These are phyloP conservation scores for Aspergillus affinis DNA, from an alignment of 495 filamentous ascomycete genomes.

Conservation along the genomic window DNA sequence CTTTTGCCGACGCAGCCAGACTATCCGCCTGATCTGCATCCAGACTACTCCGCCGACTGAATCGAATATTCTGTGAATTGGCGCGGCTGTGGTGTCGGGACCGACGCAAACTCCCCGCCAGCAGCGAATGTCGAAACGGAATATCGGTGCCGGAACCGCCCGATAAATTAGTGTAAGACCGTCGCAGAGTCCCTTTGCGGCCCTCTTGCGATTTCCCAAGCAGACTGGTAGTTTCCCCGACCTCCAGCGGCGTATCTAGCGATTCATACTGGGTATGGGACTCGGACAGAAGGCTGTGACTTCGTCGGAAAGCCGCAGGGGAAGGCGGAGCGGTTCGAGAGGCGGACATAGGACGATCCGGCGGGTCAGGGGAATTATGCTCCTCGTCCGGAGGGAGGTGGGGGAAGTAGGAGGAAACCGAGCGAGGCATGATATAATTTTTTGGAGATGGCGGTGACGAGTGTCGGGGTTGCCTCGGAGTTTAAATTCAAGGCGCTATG, in stretches of 20 bases:
- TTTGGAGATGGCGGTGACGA: constrained; percentile 4
- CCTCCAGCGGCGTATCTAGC: constrained; percentile 34
- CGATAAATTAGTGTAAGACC: constrained; percentile 44
- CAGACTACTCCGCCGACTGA: constrained; percentile 47
- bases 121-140: constrained; percentile 31
- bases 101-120: constrained; percentile 46
- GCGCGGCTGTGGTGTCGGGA: constrained; percentile 65
- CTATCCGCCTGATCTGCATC: constrained; percentile 39
- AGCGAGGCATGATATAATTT: constrained; percentile 23
- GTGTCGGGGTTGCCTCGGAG: constrained; percentile 15
- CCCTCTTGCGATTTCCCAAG: constrained; percentile 23
- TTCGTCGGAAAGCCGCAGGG: constrained; percentile 35
- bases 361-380: constrained; percentile 9
- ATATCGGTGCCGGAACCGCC: constrained; percentile 31
- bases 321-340: constrained; percentile 42
- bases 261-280: constrained; percentile 41
- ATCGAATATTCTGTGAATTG: constrained; percentile 57
- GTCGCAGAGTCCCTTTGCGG: constrained; percentile 26
- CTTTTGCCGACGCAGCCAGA: constrained; percentile 56
- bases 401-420: constrained; percentile 21
- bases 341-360: constrained; percentile 9
- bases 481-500: constrained; percentile 13
- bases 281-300: constrained; percentile 37
- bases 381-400: constrained; percentile 13
- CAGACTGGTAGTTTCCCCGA: constrained; percentile 39